Percentiles rank a stretch among this genome's conserved stretches.
phyloP scores from a whole-genome alignment of 1,284 basidiomycete genomes.

The Vanrija sp. region DNA sequence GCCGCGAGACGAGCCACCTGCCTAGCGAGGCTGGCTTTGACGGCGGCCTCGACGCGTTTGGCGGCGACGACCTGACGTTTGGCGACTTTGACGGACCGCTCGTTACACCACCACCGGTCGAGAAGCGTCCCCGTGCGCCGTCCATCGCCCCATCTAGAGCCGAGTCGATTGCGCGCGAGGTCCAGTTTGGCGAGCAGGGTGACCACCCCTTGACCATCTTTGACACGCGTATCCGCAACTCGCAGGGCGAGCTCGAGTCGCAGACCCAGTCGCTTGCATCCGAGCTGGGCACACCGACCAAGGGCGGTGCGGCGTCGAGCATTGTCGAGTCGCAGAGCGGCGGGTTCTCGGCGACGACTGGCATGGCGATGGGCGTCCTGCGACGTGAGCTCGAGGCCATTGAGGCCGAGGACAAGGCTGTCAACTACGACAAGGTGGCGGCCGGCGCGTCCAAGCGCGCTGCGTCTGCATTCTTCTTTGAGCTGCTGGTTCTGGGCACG shows the following conservation, averaged over 20 bases:
- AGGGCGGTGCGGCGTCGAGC: neutral
- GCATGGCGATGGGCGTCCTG: slow-evolving; percentile 80
- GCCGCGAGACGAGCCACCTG: slow-evolving; percentile 53
- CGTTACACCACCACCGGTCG: slow-evolving; percentile 1
- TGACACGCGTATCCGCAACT: slow-evolving; percentile 56
- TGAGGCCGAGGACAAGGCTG: slow-evolving; percentile 54
- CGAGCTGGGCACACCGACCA: slow-evolving; percentile 2
- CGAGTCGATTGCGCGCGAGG: slow-evolving; percentile 53
- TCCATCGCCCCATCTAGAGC: slow-evolving; percentile 35
- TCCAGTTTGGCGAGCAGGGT: slow-evolving; percentile 26
- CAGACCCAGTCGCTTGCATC: slow-evolving; percentile 1
- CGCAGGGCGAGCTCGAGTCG: slow-evolving; percentile 6
- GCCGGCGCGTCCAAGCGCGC: slow-evolving; percentile 71
- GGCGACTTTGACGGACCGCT: slow-evolving; percentile 3
- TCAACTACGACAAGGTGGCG: slow-evolving; percentile 63
- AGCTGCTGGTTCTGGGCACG: slow-evolving; percentile 88
- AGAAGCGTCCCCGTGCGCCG: slow-evolving; percentile 15
- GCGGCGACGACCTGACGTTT: slow-evolving; percentile 14
- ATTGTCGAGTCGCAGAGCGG: slow-evolving; percentile 1
- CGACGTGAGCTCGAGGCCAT: slow-evolving; percentile 64
- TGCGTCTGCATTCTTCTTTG: slow-evolving; percentile 95
- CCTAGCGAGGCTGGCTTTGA: slow-evolving; percentile 20
- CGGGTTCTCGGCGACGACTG: slow-evolving; percentile 85
- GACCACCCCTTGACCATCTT: slow-evolving; percentile 77
- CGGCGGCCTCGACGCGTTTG: slow-evolving; percentile 2